phyloP scores from a whole-genome alignment of 2,329 filamentous ascomycete species.

The Acrocalymma vagum region DNA sequence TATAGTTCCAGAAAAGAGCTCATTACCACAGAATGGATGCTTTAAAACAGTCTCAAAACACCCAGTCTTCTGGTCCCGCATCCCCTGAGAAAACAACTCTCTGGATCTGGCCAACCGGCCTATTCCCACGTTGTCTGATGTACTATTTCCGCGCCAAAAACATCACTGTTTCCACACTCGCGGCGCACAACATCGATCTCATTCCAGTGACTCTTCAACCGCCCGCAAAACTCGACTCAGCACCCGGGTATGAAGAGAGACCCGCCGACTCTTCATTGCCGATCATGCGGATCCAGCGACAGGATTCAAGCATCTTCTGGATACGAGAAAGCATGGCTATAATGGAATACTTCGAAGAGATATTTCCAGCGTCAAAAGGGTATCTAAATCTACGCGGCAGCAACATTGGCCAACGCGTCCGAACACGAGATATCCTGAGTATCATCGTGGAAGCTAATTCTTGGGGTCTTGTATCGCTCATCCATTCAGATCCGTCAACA shows the following conservation, averaged over 20 bases:
- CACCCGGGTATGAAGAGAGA: slow-evolving; percentile 11
- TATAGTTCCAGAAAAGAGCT: no score
- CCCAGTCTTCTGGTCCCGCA: no score
- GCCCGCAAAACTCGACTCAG: slow-evolving; percentile 5
- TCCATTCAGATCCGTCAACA: slow-evolving; percentile 14
- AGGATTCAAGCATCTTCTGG: slow-evolving; percentile 3
- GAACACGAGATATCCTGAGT: slow-evolving; percentile 14
- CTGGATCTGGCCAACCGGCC: slow-evolving; percentile 29
- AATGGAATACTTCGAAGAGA: slow-evolving; percentile 21
- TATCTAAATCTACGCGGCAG: slow-evolving; percentile 10
- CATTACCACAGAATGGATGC: no score
- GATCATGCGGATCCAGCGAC: slow-evolving; percentile 14
- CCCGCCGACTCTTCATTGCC: slow-evolving; percentile 18
- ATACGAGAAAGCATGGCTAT: slow-evolving; percentile 19
- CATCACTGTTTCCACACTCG: slow-evolving; percentile 15
- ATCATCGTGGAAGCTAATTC: slow-evolving; percentile 13
- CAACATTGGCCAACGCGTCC: slow-evolving; percentile 12
- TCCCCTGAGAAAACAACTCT: slow-evolving; percentile 26
- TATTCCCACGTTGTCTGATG: slow-evolving; percentile 27
- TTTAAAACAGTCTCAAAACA: no score
- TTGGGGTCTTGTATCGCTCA: slow-evolving; percentile 4
- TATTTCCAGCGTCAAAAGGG: slow-evolving; percentile 8
- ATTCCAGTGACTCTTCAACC: slow-evolving; percentile 15
- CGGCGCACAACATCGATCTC: slow-evolving; percentile 20
- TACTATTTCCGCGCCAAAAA: slow-evolving; percentile 26